Base-by-base conservation (phyloP, 208 protist species). In the Endotrypanum monterogeii region DNA sequence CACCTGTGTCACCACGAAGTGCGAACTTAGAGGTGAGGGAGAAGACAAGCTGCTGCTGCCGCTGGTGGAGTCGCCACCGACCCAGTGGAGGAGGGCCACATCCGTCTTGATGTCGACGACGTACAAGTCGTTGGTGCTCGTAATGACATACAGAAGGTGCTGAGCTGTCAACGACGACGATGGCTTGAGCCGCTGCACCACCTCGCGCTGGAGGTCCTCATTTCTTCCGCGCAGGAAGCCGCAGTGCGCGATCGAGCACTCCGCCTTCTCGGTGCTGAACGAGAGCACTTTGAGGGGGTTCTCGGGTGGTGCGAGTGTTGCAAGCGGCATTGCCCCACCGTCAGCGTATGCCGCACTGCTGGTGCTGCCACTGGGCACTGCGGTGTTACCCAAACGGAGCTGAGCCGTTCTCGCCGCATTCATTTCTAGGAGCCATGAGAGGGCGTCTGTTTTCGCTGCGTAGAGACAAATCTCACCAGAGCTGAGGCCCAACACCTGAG, bases 401-500 rank as follows among this genome's bases (percentile, higher is more conserved):
- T 76, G 69, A 0, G 52, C 62, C 39, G 69, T 60, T n/a, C 67
- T 68, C 20, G 60, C 75, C 23, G 56, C 67, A 37, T 87, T 69
- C 60, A 80, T 51, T 50, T 87, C 78, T 5, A 83, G 25, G 12
- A 78, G 44, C 55, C 78, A 82, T 6, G 83, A 79, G 32, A 83
- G 55, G 39, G 70, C 74, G 30, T 87, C 83, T 5, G 78, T 79
- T 51, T 70, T 63, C 16, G 72, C 67, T 12, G 70, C 62, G 65
- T 80, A 82, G 39, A 87, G 41, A 55, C 73, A 83, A 6, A 87
- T 52, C 12, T 83, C 78, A 6, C 78, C 83, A 16, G 72, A 79
- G 61, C 56, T 75, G 6, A 87, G 65, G 2, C 83, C 83, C 6
- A 80, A 54, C 5, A 68, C 69, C 44, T 80, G 65, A 14, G 83